phyloP scores from a whole-genome alignment of 495 filamentous ascomycete genomes.

The Penicillium goetzii region DNA sequence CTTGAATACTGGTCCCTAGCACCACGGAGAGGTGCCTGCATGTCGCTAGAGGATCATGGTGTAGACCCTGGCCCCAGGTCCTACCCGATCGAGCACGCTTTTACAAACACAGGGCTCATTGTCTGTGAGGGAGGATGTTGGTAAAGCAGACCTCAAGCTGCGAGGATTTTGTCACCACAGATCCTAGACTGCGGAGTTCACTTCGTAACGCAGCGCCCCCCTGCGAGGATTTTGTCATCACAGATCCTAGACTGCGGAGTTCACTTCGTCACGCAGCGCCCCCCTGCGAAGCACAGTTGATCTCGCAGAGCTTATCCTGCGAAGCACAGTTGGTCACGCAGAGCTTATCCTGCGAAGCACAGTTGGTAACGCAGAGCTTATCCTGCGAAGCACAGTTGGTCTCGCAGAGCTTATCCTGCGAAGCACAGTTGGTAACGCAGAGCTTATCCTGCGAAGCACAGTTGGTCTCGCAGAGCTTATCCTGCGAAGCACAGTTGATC shows the following conservation, averaged over 20 bases:
- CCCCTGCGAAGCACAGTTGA: no score
- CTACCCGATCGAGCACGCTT: no score
- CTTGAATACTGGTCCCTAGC: constrained; percentile 12
- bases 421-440: no score
- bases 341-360: no score
- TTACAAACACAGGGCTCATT: neutral
- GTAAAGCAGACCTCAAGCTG: neutral
- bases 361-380: no score
- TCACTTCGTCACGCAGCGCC: neutral
- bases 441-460: no score
- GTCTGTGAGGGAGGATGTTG: neutral
- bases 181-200: neutral
- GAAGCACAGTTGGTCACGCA: no score
- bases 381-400: no score
- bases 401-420: no score
- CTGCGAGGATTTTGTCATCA: neutral
- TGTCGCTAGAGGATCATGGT: neutral
- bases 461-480: no score
- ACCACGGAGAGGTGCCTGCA: constrained; percentile 6
- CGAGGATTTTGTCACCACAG: neutral
- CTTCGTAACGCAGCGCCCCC: neutral
- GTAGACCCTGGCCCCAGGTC: neutral
- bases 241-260: neutral
- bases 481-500: no score
- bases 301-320: no score